Evolutionary conservation across 139 green algal genomes (phyloP), one percentile per base, ranked within the genome.

Genomic region (Tetradesmus obliquus): DNA sequence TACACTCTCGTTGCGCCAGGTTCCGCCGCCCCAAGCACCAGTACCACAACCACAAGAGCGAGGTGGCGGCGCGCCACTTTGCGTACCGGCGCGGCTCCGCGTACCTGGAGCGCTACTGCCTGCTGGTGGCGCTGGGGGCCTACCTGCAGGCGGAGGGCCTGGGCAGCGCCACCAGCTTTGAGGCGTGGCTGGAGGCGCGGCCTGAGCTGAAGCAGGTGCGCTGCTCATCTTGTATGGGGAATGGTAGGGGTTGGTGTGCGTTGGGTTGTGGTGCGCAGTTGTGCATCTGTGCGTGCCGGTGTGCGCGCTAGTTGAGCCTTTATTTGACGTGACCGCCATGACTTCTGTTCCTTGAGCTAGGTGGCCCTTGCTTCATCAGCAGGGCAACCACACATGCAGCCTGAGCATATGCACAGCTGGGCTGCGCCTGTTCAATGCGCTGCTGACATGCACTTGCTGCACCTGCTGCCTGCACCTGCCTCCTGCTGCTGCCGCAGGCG

Each of bases 41-140:
- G 9, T 92, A 92, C 81, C 51, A 88, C 62, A 84, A 92, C 89
- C 89, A 92, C 80, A 88, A 88, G 58, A 90, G 66, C 22, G 96
- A 98, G 89, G 93, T 96, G 22, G 92, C 95, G 24, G 92, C 92
- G 66, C 95, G 96, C 81, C 96, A 97, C 91, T 93, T 93, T 13
- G 96, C 96, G 7, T 99, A 99, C 94, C 97, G 96, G 88, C 93
- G 97, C 19, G 98, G 96, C 32, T 94, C 91, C 7, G 96, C 97
- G 22, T 99, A 98, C 92, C 96, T 99, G 76, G 96, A 99, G 94
- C 95, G 98, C 88, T 99, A 99, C 95, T 98, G 95, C 93, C 92
- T 98, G 94, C 95, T 99, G 58, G 97, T 99, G 91, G 94, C 94
- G 5, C 98, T 98, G 90, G 92, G 97, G 0, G 96, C 92, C 19